Conservation (phyloP, 495 filamentous ascomycete genomes). For the Penicilliopsis zonata region DNA sequence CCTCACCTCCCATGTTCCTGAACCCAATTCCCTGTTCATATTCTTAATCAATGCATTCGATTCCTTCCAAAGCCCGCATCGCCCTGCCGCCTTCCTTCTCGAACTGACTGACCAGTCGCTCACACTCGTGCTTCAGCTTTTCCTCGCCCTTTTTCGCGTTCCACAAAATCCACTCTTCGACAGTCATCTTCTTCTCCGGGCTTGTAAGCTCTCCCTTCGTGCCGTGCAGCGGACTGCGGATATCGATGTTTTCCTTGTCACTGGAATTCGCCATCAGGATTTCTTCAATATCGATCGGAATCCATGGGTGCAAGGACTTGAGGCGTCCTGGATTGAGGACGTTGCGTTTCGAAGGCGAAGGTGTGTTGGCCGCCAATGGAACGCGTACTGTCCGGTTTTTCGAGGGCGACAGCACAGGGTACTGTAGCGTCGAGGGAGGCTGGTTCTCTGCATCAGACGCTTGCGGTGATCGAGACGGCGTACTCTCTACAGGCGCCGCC, state of each 20-base stretch:
- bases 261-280: conserved; percentile 33
- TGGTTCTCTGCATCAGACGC: conserved; percentile 75
- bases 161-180: conserved; percentile 81
- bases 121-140: conserved; percentile 66
- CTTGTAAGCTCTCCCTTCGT: conserved; percentile 49
- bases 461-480: conserved; percentile 55
- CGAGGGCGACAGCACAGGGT: conserved; percentile 22
- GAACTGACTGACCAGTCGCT: conserved; percentile 65
- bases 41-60: conserved; percentile 46
- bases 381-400: conserved; percentile 23
- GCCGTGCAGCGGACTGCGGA: conserved; percentile 28
- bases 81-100: conserved; percentile 72
- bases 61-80: conserved; percentile 62
- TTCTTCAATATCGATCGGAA: conserved; percentile 55
- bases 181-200: conserved; percentile 78
- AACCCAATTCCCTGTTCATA: too few relatives aligned
- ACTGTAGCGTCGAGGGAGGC: conserved; percentile 46
- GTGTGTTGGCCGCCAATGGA: conserved; percentile 44
- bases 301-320: conserved; percentile 56
- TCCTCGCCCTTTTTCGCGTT: conserved; percentile 73
- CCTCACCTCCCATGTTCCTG: conserved; percentile 4
- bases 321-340: conserved; percentile 41
- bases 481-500: conserved; percentile 15
- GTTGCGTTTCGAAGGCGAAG: conserved; percentile 59
- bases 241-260: conserved; percentile 44